Conservation (phyloP, 108 stramenopile species). For the Thalassiosira profunda region DNA sequence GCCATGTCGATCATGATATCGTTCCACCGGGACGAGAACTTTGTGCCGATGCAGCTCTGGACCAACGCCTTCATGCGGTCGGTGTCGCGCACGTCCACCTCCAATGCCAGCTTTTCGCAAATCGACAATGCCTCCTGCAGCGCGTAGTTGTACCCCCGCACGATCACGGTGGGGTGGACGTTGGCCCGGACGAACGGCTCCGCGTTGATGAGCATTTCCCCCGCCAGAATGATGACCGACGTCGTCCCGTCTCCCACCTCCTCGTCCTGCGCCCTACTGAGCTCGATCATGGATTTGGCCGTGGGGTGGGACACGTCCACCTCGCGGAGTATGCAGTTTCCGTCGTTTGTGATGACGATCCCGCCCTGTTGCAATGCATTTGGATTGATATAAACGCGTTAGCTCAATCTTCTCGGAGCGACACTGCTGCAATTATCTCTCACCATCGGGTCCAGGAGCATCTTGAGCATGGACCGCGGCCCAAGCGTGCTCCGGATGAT, state of each 20-base stretch:
- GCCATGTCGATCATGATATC: conserved; percentile 98
- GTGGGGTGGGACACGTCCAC: conserved; percentile 99
- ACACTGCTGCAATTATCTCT: no score
- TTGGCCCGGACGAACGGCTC: conserved; percentile 95
- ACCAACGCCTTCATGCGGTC: conserved; percentile 92
- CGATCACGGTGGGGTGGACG: conserved; percentile 98
- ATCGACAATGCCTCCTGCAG: conserved; percentile 91
- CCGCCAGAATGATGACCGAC: conserved; percentile 98
- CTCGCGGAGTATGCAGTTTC: conserved; percentile 99
- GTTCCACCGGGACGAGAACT: conserved; percentile 97
- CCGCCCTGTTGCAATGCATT: conserved; percentile 80
- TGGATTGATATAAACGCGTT: not conserved
- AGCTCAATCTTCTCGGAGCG: no score
- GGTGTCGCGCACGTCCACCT: conserved; percentile 90
- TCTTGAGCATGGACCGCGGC: conserved; percentile 98
- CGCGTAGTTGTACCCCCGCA: conserved; percentile 95
- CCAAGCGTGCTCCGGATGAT: conserved; percentile 99
- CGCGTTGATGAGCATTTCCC: conserved; percentile 97
- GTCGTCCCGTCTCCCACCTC: conserved; percentile 99
- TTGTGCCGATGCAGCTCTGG: conserved; percentile 96
- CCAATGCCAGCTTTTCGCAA: conserved; percentile 88
- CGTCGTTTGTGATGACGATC: conserved; percentile 99
- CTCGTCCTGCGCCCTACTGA: conserved; percentile 97
- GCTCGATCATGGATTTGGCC: conserved; percentile 99
- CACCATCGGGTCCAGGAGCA: conserved; percentile 2